A percentile compares a stretch with the other conserved stretches of the same genome.
These are phyloP conservation scores for Casuarina glauca DNA, from an alignment of 306 rosid genomes.

Conservation along the genomic window DNA sequence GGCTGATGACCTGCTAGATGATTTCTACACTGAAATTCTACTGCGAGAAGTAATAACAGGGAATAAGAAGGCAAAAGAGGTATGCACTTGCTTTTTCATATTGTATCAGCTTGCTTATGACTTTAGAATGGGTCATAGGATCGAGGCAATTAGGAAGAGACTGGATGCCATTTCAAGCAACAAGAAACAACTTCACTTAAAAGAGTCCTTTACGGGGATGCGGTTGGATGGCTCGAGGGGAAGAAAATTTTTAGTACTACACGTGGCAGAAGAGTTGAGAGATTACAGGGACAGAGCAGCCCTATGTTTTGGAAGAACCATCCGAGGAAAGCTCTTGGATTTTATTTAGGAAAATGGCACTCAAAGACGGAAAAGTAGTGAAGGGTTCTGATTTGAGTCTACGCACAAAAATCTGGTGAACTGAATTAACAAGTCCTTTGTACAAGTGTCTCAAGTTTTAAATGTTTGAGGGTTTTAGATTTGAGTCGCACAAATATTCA, in stretches of 20 bases:
- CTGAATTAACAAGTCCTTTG: background rate
- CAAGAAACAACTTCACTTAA: background rate
- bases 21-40: background rate
- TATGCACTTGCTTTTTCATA: background rate
- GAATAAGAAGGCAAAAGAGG: background rate
- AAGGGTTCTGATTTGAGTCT: too few relatives aligned
- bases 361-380: background rate
- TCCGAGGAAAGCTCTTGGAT: background rate
- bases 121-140: background rate
- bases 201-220: too few relatives aligned
- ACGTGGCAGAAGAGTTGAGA: slow-evolving; percentile 9
- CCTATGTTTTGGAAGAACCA: background rate
- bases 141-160: background rate
- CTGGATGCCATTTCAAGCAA: background rate
- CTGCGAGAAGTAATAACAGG: background rate
- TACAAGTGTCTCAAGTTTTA: too few relatives aligned
- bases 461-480: background rate
- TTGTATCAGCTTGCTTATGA: background rate
- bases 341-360: slow-evolving; percentile 12
- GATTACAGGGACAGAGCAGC: background rate
- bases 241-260: slow-evolving; percentile 20
- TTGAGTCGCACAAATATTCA: background rate
- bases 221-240: background rate
- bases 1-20: background rate
- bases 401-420: accelerated